Base-by-base conservation (phyloP, 768 basidiomycete genomes). In the Asterophora parasitica region DNA sequence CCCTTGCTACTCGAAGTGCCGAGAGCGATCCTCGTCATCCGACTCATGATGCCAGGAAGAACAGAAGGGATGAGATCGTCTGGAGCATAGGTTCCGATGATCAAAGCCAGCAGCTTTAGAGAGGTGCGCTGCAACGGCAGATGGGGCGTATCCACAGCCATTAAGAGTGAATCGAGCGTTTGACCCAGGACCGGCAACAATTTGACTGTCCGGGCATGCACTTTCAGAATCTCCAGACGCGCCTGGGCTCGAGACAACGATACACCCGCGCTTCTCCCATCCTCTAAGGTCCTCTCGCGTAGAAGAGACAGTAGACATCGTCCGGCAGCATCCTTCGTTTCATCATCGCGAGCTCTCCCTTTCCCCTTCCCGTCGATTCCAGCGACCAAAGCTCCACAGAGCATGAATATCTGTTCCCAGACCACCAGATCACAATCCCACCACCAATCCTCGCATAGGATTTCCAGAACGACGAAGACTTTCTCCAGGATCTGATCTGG, bases 351-450 rank as follows among this genome's bases (percentile, higher is more conserved):
- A 28, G 71, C 72, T 60, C 77, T 85, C 12, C 65, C 75, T 59
- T 83, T 87, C n/a, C 77, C 82, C 62, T 81, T 89, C 17, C 70
- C 73, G 46, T 82, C 85, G 7, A 85, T 67, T 11, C 79, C 77
- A 15, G 82, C 82, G 5, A 88, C 62, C 27, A 86, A 71, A 12
- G 83, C 77, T 30, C 79, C 77, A 53, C 74, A 85, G 12, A 91
- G 70, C 72, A 83, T 85, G 63, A 94, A 89, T 19, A 92, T 68
- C 58, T 96, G 92, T 59, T 87, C 83, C 92, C 92, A 94, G 20
- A 81, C 65, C 45, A 72, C 71, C 31, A 78, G 41, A 38, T 90
- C 88, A 60, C 84, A 83, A 15, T 72, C 70, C 87, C 88, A 89
- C 89, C 91, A 93, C 85, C 89, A 91, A n/a, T 73, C 68, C 15